Percentiles rank a stretch among this genome's conserved stretches.
phyloP scores from a whole-genome alignment of 1,284 basidiomycete species.

The Coniophora puteana region DNA sequence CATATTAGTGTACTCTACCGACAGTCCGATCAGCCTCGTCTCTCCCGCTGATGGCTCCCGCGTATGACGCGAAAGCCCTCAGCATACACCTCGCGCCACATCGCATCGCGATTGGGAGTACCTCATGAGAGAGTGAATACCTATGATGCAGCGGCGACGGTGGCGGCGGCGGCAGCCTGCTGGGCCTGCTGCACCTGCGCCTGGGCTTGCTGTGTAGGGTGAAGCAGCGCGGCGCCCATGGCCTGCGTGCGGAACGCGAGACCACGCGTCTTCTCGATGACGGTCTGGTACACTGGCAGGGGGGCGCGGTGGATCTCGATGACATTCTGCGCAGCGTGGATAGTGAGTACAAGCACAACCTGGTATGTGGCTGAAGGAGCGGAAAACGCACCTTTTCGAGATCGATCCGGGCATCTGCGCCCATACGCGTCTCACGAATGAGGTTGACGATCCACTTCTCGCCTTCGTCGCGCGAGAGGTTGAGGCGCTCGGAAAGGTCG shows the following conservation, averaged over 20 bases:
- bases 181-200: constrained; percentile 25
- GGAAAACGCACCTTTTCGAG: constrained; percentile 71
- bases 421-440: constrained; percentile 94
- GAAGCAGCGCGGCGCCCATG: constrained; percentile 79
- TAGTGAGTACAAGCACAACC: background rate
- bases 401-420: constrained; percentile 95
- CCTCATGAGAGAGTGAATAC: too few relatives aligned
- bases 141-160: too few relatives aligned
- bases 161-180: constrained; percentile 20
- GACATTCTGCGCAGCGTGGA: constrained; percentile 63
- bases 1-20: too few relatives aligned
- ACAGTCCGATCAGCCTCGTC: too few relatives aligned
- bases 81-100: too few relatives aligned
- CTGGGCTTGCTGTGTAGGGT: constrained; percentile 37
- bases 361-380: constrained; percentile 2
- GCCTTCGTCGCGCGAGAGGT: constrained; percentile 89
- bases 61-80: too few relatives aligned
- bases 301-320: constrained; percentile 93
- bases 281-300: constrained; percentile 88
- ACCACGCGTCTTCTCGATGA: constrained; percentile 95
- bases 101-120: too few relatives aligned
- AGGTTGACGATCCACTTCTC: constrained; percentile 99
- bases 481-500: constrained; percentile 90
- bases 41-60: too few relatives aligned
- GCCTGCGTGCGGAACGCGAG: constrained; percentile 90